Base-by-base conservation (phyloP, 2,329 filamentous ascomycete species). In the Fusarium temperatum region DNA sequence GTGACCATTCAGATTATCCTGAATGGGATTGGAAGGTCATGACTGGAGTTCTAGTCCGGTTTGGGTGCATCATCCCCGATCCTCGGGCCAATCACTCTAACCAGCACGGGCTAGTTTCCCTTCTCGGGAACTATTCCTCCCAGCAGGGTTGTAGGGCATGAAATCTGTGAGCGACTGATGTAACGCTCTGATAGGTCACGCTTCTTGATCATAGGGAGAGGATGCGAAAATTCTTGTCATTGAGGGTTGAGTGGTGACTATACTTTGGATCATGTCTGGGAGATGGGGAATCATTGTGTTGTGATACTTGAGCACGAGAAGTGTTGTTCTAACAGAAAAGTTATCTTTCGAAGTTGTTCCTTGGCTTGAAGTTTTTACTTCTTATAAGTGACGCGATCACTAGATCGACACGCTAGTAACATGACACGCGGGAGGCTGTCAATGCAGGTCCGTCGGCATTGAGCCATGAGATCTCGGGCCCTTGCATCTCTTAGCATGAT, bases 111-210 rank as follows among this genome's bases (percentile, higher is more conserved):
- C 22, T 51, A 59, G 56, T 59, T 59, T 51, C 56, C 56, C 35
- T 50, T 24, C 30, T 58, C 26, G 45, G 45, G 36, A 30, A 24
- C 12, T 38, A 54, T 60, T 22, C 20, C 41, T 26, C 30, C 20
- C n/a, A 32, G 17, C 24, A 38, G 32, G 35, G 57, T 53, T 41
- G 18, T 32, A 32, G 38, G 48, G 60, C 38, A 57, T 38, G 30
- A 59, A 45, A 45, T 38, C 38, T 15, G 32, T 17, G n/a, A 12
- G 26, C 32, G 15, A n/a, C 32, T 11, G 42, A 63, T 68, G 66
- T 68, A 54, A 68, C 66, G 35, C 41, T 68, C 14, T 38, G 55
- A 62, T 68, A 35, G 48, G 56, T 68, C 66, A 68, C 48, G 48
- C 55, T 30, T 18, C 30, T 35, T 42, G 57, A 48, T 68, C 66